Base-by-base conservation (phyloP, 2,329 filamentous ascomycete species). In the Apiospora koreana region DNA sequence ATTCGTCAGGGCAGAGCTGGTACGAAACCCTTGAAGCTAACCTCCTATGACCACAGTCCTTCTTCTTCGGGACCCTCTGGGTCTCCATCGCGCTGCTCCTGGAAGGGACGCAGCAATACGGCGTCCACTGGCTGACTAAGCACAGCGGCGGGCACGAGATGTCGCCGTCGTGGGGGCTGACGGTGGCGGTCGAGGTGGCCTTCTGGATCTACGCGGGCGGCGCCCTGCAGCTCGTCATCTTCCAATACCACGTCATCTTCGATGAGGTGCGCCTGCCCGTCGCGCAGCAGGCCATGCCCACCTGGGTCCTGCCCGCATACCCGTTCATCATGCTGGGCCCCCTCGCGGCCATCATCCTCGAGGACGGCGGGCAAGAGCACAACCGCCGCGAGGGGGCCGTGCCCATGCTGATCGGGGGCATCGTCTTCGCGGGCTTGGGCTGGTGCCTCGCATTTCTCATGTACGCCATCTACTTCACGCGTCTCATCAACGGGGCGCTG, bases 81-180 rank as follows among this genome's bases (percentile, higher is more conserved):
- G 88, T 91, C 66, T 89, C 87, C 28, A 85, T 90, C 71, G 89
- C 88, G 8, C 90, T 90, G 64, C 80, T 90, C 23, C 83, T 90
- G 74, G 88, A 90, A 75, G 90, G 90, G 71, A 84, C 90, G 46
- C 86, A 86, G 8, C 86, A 91, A 73, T 91, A 90, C 76, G 89
- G 88, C 0, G 79, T 80, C 4, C 74, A 76, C 58, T 21, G 18
- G 21, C 5, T 65, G 18, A 87, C 82, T 0, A 21, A 21, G 6
- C 2, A 21, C 25, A 58, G 3, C 1, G 50, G 28, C 31, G 21
- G 18, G 8, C 14, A 21, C 3, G 21, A n/a, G 41, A 1, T 16
- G 18, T 10, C 31, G 3, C 31, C 21, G 1, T 73, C 75, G 2
- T 91, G 84, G 85, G 77, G 86, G 73, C 81, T 64, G 73, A 62